These are phyloP conservation scores for Neoboletus brunneissimus DNA, from an alignment of 768 basidiomycete species.

Conservation along the genomic window DNA sequence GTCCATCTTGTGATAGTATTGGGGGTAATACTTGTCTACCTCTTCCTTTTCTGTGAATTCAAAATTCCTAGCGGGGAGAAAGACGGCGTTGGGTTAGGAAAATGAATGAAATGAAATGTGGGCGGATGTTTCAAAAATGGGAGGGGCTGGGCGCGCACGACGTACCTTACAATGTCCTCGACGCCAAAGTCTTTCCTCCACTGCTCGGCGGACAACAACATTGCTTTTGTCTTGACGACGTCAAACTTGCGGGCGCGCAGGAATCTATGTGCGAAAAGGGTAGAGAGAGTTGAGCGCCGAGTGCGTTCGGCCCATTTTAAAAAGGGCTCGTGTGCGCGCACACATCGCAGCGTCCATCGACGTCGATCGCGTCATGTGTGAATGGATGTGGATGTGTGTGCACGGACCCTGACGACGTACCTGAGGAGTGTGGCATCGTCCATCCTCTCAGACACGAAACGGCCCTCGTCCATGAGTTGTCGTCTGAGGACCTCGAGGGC, in stretches of 20 bases:
- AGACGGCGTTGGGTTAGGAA: no score
- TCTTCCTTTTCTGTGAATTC: conserved; percentile 78
- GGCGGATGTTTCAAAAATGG: no score
- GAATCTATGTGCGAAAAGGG: conserved; percentile 52
- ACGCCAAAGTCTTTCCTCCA: conserved; percentile 89
- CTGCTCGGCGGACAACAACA: conserved; percentile 78
- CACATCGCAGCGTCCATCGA: conserved; percentile 12
- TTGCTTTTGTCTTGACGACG: conserved; percentile 72
- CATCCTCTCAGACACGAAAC: conserved; percentile 63
- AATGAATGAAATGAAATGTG: no score
- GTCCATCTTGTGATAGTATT: conserved; percentile 95
- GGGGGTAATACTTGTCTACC: conserved; percentile 92
- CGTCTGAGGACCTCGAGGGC: conserved; percentile 67
- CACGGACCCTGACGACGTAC: conserved; percentile 33
- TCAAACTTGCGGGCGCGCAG: conserved; percentile 93
- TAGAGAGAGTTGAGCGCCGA: neutral
- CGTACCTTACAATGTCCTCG: conserved; percentile 68
- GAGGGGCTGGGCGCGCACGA: conserved; percentile 3
- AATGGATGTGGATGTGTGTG: neutral
- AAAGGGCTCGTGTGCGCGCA: no score
- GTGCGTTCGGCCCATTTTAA: neutral
- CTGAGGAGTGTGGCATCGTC: conserved; percentile 68
- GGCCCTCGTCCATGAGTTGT: conserved; percentile 57
- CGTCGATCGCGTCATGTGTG: conserved; percentile 5
- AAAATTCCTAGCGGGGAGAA: conserved; percentile 51